A percentile compares a stretch with the other conserved stretches of the same genome.
Evolutionary conservation across 768 basidiomycete genomes (phyloP).

Genomic region (Hericium coralloides): DNA sequence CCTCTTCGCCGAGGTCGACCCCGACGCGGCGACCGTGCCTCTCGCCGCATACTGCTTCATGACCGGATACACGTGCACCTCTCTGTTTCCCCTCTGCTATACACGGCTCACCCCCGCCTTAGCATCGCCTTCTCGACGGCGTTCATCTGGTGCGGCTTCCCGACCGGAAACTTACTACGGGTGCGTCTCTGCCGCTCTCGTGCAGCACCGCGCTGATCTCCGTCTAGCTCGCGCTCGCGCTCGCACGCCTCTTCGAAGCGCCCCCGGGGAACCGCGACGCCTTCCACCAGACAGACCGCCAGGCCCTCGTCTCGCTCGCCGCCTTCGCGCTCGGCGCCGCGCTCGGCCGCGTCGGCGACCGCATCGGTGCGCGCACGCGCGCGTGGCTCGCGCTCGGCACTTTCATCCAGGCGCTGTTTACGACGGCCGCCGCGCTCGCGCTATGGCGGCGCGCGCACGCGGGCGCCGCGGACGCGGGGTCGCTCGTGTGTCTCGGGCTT

Average conservation of each 20-base stretch:
- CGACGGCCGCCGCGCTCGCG: constrained; percentile 60
- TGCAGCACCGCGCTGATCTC: neutral
- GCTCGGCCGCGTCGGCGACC: constrained; percentile 75
- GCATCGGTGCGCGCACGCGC: constrained; percentile 62
- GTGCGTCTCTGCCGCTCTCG: constrained; percentile 28
- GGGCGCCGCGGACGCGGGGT: constrained; percentile 45
- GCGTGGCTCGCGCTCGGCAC: constrained; percentile 68
- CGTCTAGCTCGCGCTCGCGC: constrained; percentile 60
- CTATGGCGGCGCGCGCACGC: constrained; percentile 62
- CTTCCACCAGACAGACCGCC: constrained; percentile 78
- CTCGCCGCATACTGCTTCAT: constrained; percentile 66
- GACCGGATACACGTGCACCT: constrained; percentile 66
- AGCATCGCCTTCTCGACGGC: constrained; percentile 68
- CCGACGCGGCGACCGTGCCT: constrained; percentile 39
- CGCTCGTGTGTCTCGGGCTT: constrained; percentile 68
- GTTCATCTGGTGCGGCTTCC: constrained; percentile 82
- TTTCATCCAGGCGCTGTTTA: constrained; percentile 65
- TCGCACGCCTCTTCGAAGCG: constrained; percentile 68
- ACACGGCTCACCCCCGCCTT: neutral
- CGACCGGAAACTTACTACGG: constrained; percentile 71
- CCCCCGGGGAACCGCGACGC: constrained; percentile 36
- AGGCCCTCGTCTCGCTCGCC: constrained; percentile 69
- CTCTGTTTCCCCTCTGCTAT: neutral
- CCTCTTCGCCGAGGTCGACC: constrained; percentile 39
- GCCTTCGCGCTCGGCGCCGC: constrained; percentile 70